Percentiles rank a stretch among this genome's conserved stretches.
These are phyloP conservation scores for Komagataella phaffii DNA, from an alignment of 805 yeast genomes.

Conservation along the genomic window DNA sequence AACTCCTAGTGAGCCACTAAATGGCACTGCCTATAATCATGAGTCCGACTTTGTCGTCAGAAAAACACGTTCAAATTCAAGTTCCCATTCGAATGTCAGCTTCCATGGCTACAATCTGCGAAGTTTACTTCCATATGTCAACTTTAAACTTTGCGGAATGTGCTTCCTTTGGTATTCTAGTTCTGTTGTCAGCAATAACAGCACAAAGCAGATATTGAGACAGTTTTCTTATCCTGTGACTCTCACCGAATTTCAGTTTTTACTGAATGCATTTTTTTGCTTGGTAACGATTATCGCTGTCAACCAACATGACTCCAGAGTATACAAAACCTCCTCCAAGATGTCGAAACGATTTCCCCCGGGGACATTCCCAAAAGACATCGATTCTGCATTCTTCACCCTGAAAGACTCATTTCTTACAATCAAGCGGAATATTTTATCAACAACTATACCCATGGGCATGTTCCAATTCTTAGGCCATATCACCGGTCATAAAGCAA, in stretches of 20 bases:
- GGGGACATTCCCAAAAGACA: conserved; percentile 34
- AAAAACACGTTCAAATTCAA: neutral
- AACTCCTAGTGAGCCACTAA: neutral
- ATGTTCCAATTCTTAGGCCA: conserved; percentile 88
- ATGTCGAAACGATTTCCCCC: conserved; percentile 23
- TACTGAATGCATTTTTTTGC: conserved; percentile 56
- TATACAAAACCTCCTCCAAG: conserved; percentile 14
- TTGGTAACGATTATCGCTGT: conserved; percentile 16
- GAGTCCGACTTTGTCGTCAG: neutral
- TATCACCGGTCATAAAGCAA: conserved; percentile 84
- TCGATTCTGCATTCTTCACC: conserved; percentile 14
- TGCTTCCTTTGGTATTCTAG: conserved; percentile 73
- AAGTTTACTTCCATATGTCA: conserved; percentile 4
- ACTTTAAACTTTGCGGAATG: conserved; percentile 20
- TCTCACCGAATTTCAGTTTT: conserved; percentile 77
- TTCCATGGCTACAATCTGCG: neutral
- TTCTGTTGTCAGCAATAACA: conserved; percentile 70
- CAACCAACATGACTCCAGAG: conserved; percentile 19
- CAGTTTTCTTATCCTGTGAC: conserved; percentile 74
- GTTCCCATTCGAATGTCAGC: neutral
- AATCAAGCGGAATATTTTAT: conserved; percentile 39
- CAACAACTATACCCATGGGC: conserved; percentile 87
- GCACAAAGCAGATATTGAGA: conserved; percentile 65
- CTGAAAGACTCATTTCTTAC: conserved; percentile 25
- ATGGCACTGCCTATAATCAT: neutral